Base-by-base conservation (phyloP, 2,329 filamentous ascomycete species). In the Clonostachys rhizophaga region DNA sequence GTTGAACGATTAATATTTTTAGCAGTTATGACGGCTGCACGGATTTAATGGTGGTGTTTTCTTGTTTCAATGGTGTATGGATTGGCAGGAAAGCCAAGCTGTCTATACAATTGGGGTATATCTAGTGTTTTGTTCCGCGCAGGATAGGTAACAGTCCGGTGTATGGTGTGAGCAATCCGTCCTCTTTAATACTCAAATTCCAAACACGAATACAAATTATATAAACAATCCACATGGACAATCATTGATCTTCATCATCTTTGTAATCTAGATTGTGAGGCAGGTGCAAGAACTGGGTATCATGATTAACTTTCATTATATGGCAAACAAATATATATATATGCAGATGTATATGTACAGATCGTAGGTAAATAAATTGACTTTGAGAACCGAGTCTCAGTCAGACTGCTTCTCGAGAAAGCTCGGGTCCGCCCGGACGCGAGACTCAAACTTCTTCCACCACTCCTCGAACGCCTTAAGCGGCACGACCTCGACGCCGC, bases 381-480 rank as follows among this genome's bases (percentile, higher is more conserved):
- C 14, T 18, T 39, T 14, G 11, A 7, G 3, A n/a, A 39, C 6
- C 5, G 14, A 30, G 8, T 30, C 14, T 50, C 45, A 61, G 37
- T 64, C 58, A 30, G 52, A 51, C 42, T 68, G 65, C 58, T 85
- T 81, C 68, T 97, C 91, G 55, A 99, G 71, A 63, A 99, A 99
- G 7, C 82, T 81, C 0, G 94, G 92, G 69, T 99, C 94, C 53
- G 81, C 78, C 57, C 91, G 86, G 37, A 99, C 79, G 61, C 84
- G 86, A 51, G 82, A 81, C 72, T 99, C 92, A 69, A 99, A 99
- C 68, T 96, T 97, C 50, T 76, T 79, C 94, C 95, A 99, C 94
- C 95, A 99, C 49, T 95, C 90, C 69, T 95, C 87, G 64, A 99
- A 99, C 6, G 88, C 89, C 69, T 89, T 94, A 53, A 99, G 69